A percentile compares a stretch with the other conserved stretches of the same genome.
phyloP scores from a whole-genome alignment of 2,329 filamentous ascomycete genomes.

The Colletotrichum sublineola region DNA sequence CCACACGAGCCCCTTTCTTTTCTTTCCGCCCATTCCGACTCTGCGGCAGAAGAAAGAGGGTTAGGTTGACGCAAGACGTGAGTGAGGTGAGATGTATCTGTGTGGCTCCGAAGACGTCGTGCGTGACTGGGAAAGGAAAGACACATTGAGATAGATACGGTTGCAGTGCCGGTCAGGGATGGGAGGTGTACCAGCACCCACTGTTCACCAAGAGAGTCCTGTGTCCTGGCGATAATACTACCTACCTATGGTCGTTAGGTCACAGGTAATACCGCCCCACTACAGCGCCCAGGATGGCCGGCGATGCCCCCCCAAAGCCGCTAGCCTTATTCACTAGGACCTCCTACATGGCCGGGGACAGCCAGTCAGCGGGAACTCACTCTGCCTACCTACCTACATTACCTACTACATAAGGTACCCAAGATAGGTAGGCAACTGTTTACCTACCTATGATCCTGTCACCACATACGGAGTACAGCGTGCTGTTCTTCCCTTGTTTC shows the following conservation, averaged over 20 bases:
- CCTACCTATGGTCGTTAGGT: not conserved
- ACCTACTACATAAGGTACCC: not conserved
- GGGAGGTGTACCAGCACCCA: slow-evolving; percentile 17
- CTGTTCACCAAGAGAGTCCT: slow-evolving; percentile 25
- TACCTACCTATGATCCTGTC: too few relatives aligned
- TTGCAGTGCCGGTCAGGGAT: not conserved
- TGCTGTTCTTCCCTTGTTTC: not conserved
- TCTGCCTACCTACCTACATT: not conserved
- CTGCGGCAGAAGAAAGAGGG: not conserved
- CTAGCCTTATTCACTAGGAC: slow-evolving; percentile 17
- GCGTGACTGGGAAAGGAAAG: not conserved
- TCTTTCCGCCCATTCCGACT: not conserved
- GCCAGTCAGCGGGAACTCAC: slow-evolving; percentile 6
- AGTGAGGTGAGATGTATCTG: not conserved
- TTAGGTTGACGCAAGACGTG: not conserved
- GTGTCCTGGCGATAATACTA: slow-evolving; percentile 16
- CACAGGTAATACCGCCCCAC: slow-evolving; percentile 24
- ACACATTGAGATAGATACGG: not conserved
- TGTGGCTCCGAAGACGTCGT: not conserved
- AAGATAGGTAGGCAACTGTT: too few relatives aligned
- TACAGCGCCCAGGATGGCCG: slow-evolving; percentile 36
- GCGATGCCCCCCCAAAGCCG: slow-evolving; percentile 39
- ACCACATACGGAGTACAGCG: too few relatives aligned
- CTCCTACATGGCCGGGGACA: slow-evolving; percentile 10
- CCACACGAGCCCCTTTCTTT: not conserved